phyloP scores from a whole-genome alignment of 1,139 yeast species.

The Yamadazyma dendronema region DNA sequence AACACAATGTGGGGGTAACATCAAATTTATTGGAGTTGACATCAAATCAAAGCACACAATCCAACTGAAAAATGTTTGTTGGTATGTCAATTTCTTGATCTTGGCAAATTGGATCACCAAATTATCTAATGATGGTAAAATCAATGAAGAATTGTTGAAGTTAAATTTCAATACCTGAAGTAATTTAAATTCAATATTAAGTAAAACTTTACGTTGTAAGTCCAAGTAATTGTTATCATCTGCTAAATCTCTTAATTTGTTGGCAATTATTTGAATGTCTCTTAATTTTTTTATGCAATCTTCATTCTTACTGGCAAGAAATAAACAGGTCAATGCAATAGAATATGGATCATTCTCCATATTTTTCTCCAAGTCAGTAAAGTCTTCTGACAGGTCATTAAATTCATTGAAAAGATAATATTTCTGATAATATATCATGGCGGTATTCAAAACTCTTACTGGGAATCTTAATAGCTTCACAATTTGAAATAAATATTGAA shows the following conservation, averaged over 20 bases:
- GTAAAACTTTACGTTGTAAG: slow-evolving; percentile 50
- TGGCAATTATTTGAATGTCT: slow-evolving; percentile 52
- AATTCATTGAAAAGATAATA: slow-evolving; percentile 65
- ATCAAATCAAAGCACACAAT: slow-evolving; percentile 69
- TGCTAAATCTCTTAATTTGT: slow-evolving; percentile 35
- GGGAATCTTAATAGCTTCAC: slow-evolving; percentile 61
- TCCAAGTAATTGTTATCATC: slow-evolving; percentile 34
- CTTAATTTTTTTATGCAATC: slow-evolving; percentile 82
- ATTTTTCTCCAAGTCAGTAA: slow-evolving; percentile 20
- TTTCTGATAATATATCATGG: slow-evolving; percentile 72
- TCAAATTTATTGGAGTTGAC: slow-evolving; percentile 67
- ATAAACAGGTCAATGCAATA: slow-evolving; percentile 70
- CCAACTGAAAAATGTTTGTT: slow-evolving; percentile 65
- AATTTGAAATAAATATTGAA: slow-evolving; percentile 53
- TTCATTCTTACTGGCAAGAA: slow-evolving; percentile 79
- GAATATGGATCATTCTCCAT: slow-evolving; percentile 45
- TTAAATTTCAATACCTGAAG: slow-evolving; percentile 76
- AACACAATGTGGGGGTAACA: slow-evolving; percentile 76
- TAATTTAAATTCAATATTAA: slow-evolving; percentile 65
- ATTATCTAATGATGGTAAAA: slow-evolving; percentile 55
- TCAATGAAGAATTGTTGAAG: slow-evolving; percentile 54
- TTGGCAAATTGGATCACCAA: slow-evolving; percentile 68
- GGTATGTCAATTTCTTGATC: slow-evolving; percentile 45
- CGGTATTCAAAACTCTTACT: slow-evolving; percentile 59
- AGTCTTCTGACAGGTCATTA: slow-evolving; percentile 31